Evolutionary conservation across 768 basidiomycete genomes (phyloP).

Genomic region (Podaxis sp.): DNA sequence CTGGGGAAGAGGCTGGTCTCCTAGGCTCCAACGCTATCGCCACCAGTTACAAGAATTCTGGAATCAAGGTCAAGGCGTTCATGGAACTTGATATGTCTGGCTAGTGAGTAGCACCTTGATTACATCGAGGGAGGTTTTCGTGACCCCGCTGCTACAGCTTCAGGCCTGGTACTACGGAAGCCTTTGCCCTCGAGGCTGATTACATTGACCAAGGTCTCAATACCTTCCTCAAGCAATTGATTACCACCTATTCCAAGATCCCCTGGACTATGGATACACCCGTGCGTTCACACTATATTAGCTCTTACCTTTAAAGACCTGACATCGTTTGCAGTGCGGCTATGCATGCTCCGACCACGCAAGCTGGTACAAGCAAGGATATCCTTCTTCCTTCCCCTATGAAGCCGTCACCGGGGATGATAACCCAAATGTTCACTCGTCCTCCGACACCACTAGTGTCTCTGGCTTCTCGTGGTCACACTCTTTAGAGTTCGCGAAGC

Average conservation of each 20-base stretch:
- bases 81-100: slow-evolving; percentile 44
- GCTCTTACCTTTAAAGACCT: background rate
- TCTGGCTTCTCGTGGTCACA: slow-evolving; percentile 50
- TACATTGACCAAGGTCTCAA: slow-evolving; percentile 41
- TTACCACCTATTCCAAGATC: slow-evolving; percentile 36
- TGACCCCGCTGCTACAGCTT: slow-evolving; percentile 32
- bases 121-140: background rate
- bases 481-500: slow-evolving; percentile 60
- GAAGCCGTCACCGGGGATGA: slow-evolving; percentile 42
- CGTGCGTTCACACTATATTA: slow-evolving; percentile 26
- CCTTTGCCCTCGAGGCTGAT: slow-evolving; percentile 40
- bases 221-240: slow-evolving; percentile 42
- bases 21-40: slow-evolving; percentile 57
- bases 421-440: slow-evolving; percentile 44
- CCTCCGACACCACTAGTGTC: slow-evolving; percentile 45
- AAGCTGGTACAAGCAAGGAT: slow-evolving; percentile 44
- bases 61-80: slow-evolving; percentile 49
- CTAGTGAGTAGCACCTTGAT: slow-evolving; percentile 26
- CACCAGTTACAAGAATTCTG: slow-evolving; percentile 44
- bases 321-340: slow-evolving; percentile 28
- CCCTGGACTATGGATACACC: slow-evolving; percentile 35
- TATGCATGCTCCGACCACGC: slow-evolving; percentile 49
- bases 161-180: slow-evolving; percentile 43
- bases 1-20: slow-evolving; percentile 45
- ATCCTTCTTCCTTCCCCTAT: slow-evolving; percentile 40